Evolutionary conservation across 176 grass and related monocot genomes (phyloP).

Genomic region (Cymbopogon citratus): DNA sequence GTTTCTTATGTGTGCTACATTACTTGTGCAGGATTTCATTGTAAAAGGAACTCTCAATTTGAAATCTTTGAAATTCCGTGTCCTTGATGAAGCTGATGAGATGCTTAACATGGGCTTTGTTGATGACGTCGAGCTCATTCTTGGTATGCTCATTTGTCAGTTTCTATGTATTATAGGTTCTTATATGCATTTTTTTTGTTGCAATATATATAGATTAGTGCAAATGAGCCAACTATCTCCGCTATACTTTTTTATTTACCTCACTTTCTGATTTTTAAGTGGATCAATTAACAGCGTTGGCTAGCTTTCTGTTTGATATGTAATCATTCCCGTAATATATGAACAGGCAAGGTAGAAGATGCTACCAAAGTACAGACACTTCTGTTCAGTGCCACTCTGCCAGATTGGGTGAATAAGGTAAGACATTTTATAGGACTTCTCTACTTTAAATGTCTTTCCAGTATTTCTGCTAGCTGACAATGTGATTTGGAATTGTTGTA

Average conservation of each 20-base stretch:
- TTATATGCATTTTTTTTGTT: background rate
- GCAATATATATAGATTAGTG: background rate
- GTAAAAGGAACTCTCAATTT: constrained; percentile 69
- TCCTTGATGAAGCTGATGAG: constrained; percentile 99
- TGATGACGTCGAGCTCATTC: constrained; percentile 95
- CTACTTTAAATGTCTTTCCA: background rate
- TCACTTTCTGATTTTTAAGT: background rate
- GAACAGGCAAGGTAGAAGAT: constrained; percentile 84
- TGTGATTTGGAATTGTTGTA: constrained; percentile 28
- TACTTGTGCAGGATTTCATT: constrained; percentile 59
- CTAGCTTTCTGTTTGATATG: background rate
- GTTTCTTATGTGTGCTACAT: constrained; percentile 1
- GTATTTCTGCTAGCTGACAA: constrained; percentile 1
- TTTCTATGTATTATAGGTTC: background rate
- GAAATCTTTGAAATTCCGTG: constrained; percentile 74
- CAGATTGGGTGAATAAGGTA: constrained; percentile 92
- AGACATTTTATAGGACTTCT: background rate
- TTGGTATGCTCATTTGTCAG: constrained; percentile 44
- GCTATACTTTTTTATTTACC: background rate
- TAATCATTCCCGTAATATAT: background rate
- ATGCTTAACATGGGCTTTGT: constrained; percentile 99
- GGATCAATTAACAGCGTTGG: background rate
- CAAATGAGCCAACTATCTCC: background rate
- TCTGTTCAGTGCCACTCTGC: constrained; percentile 95
- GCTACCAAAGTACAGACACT: constrained; percentile 94